These are phyloP conservation scores for Ganoderma leucocontextum DNA, from an alignment of 1,284 basidiomycete species.

Conservation along the genomic window DNA sequence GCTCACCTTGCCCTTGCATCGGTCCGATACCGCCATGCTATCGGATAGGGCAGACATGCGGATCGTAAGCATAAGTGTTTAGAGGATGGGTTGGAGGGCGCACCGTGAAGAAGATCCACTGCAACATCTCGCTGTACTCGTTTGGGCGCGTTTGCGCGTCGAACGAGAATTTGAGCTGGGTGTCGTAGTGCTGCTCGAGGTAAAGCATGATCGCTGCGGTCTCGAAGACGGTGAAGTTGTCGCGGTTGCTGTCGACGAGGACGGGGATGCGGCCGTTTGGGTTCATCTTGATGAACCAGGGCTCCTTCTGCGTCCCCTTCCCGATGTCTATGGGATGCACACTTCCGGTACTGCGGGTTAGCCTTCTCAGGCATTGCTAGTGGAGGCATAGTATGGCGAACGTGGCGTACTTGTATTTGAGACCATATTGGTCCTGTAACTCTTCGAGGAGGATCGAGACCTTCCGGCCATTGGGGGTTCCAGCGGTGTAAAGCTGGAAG, in stretches of 20 bases:
- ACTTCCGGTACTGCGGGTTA: constrained; percentile 37
- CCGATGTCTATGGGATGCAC: constrained; percentile 44
- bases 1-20: constrained; percentile 71
- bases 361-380: not conserved
- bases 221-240: constrained; percentile 59
- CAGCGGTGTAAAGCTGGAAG: constrained; percentile 67
- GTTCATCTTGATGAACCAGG: constrained; percentile 61
- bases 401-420: constrained; percentile 37
- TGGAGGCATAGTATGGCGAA: not conserved
- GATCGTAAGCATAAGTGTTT: too few species aligned
- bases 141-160: constrained; percentile 44
- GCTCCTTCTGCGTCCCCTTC: constrained; percentile 57
- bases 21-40: constrained; percentile 74
- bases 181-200: constrained; percentile 57
- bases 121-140: constrained; percentile 64
- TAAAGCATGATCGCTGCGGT: constrained; percentile 62
- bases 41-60: not conserved
- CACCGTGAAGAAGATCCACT: constrained; percentile 83
- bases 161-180: constrained; percentile 56
- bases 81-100: constrained; percentile 30
- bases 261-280: constrained; percentile 68
- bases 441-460: constrained; percentile 42
- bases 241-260: constrained; percentile 48
- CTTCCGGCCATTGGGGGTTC: constrained; percentile 75
- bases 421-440: constrained; percentile 37